These are phyloP conservation scores for Aspergillus sp. DNA, from an alignment of 2,329 filamentous ascomycete genomes.

Conservation along the genomic window DNA sequence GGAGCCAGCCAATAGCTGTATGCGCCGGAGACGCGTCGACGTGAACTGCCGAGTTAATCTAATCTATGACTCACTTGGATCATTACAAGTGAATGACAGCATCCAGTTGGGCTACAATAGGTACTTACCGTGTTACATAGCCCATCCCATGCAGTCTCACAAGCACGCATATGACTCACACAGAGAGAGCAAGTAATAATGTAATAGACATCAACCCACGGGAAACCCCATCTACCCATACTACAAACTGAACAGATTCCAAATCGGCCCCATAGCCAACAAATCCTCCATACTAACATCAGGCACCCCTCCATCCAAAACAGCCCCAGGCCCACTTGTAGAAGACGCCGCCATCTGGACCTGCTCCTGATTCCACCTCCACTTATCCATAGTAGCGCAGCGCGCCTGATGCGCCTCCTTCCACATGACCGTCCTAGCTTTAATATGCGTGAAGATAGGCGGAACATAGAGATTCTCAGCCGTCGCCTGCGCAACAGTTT, in stretches of 20 bases:
- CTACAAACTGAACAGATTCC: background rate
- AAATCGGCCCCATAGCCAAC: background rate
- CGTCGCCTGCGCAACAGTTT: slow-evolving; percentile 4
- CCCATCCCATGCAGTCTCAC: too few species aligned
- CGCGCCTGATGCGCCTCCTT: background rate
- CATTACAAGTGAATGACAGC: background rate
- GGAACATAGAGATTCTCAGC: background rate
- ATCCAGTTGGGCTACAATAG: background rate
- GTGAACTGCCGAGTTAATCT: background rate
- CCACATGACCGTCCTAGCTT: background rate
- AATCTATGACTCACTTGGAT: background rate
- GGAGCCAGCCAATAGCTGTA: background rate
- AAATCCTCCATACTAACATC: slow-evolving; percentile 1
- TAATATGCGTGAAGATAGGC: background rate
- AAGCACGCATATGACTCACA: too few species aligned
- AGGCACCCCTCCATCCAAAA: background rate
- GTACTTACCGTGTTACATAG: background rate
- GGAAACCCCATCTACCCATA: background rate
- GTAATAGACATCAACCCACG: too few species aligned
- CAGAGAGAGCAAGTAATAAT: too few species aligned
- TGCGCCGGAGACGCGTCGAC: background rate
- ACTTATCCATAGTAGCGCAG: background rate
- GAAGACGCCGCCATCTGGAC: background rate
- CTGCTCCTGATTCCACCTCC: background rate
- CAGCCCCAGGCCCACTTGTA: background rate